A percentile compares a stretch with the other conserved stretches of the same genome.
Conservation (phyloP, 129 eudicot genomes). For the Pulicaria dysenterica region DNA sequence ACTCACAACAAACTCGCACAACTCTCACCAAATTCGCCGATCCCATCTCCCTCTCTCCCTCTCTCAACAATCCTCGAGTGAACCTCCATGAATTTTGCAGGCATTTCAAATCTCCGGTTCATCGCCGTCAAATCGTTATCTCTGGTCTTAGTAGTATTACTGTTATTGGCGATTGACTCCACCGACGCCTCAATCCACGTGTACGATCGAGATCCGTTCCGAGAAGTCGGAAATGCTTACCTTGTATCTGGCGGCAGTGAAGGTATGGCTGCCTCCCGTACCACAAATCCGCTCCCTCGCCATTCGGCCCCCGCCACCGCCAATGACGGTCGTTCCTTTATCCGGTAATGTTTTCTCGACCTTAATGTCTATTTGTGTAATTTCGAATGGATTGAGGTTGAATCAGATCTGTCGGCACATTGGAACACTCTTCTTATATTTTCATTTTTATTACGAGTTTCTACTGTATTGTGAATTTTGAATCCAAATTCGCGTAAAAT, state of each 20-base stretch:
- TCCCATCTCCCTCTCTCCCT: conserved; percentile 47
- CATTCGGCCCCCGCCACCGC: conserved; percentile 29
- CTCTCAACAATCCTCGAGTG: conserved; percentile 30
- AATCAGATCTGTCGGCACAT: conserved; percentile 46
- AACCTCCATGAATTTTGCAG: conserved; percentile 52
- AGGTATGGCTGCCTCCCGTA: conserved; percentile 69
- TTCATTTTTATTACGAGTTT: conserved; percentile 11
- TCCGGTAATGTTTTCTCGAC: conserved; percentile 44
- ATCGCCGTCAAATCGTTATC: conserved; percentile 21
- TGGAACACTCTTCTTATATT: conserved; percentile 18
- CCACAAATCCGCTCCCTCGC: conserved; percentile 33
- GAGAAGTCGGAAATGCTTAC: conserved; percentile 91
- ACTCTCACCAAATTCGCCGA: conserved; percentile 47
- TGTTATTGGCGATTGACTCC: conserved; percentile 40
- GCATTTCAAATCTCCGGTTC: conserved; percentile 29
- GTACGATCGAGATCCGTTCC: conserved; percentile 79
- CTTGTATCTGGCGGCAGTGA: conserved; percentile 98
- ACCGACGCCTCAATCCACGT: conserved; percentile 78
- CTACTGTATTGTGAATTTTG: not conserved
- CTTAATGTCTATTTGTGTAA: not conserved
- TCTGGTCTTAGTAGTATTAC: conserved; percentile 7
- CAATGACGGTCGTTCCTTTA: conserved; percentile 71
- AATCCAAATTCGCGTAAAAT: not conserved
- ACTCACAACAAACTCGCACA: conserved; percentile 10
- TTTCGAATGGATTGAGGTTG: not conserved